Evolutionary conservation across 2,329 filamentous ascomycete genomes (phyloP).

Genomic region (Penicillium brevicompactum): DNA sequence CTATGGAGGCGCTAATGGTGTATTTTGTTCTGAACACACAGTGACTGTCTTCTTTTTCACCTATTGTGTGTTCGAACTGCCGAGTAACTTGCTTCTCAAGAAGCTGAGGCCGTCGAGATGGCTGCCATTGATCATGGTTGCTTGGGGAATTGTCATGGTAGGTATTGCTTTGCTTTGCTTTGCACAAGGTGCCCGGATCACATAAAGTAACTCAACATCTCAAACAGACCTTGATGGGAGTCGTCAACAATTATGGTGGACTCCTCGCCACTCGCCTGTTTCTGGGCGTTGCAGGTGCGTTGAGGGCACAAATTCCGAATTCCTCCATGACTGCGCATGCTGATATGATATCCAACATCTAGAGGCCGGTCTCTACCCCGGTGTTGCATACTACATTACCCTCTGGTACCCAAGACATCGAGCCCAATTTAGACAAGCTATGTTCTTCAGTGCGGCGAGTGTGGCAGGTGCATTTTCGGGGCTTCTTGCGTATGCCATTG

Average conservation of each 20-base stretch:
- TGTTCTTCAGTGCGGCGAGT: slow-evolving; percentile 52
- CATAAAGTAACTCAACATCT: background rate
- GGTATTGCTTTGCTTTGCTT: background rate
- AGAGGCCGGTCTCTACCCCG: slow-evolving; percentile 48
- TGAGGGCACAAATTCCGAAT: background rate
- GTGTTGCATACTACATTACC: slow-evolving; percentile 48
- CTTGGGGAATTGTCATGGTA: slow-evolving; percentile 51
- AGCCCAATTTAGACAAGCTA: slow-evolving; percentile 46
- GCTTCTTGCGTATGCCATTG: slow-evolving; percentile 54
- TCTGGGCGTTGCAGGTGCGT: slow-evolving; percentile 39
- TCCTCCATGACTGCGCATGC: background rate
- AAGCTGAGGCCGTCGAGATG: slow-evolving; percentile 30
- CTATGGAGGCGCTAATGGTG: background rate
- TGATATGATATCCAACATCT: background rate
- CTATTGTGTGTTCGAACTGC: slow-evolving; percentile 25
- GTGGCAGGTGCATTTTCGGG: slow-evolving; percentile 57
- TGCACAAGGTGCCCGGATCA: background rate
- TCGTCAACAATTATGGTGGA: slow-evolving; percentile 48
- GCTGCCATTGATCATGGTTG: slow-evolving; percentile 37
- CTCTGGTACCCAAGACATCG: slow-evolving; percentile 50
- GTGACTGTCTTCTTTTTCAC: slow-evolving; percentile 35
- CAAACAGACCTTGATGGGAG: slow-evolving; percentile 48
- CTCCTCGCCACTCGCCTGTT: slow-evolving; percentile 51
- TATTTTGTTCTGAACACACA: slow-evolving; percentile 9
- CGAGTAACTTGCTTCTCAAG: slow-evolving; percentile 25